Percentiles rank a stretch among this genome's conserved stretches.
Evolutionary conservation across 257 asterid species (phyloP).

Genomic region (Solanum paucissectum): DNA sequence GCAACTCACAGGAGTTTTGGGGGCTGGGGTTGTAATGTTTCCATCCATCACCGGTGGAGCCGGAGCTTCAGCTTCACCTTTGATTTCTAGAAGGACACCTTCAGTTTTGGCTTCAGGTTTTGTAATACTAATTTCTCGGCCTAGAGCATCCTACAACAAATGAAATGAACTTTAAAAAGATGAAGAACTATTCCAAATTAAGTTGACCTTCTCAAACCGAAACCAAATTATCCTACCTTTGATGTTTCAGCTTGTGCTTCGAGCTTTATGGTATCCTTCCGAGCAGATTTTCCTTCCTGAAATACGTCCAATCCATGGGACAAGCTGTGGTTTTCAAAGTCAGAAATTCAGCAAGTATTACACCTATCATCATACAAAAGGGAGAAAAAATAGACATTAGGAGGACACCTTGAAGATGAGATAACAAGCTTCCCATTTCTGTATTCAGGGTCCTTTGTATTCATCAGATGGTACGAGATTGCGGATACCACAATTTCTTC

Average conservation of each 20-base stretch:
- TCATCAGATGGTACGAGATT: constrained; percentile 72
- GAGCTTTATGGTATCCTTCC: constrained; percentile 25
- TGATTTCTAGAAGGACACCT: constrained; percentile 24
- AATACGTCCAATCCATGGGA: constrained; percentile 63
- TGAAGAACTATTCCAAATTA: neutral
- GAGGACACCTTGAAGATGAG: constrained; percentile 68
- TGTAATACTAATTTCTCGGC: constrained; percentile 20
- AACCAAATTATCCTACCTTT: constrained; percentile 31
- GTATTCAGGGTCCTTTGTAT: constrained; percentile 52
- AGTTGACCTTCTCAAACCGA: neutral
- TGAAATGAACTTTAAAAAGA: neutral
- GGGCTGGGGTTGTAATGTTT: neutral
- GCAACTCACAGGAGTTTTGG: constrained; percentile 42
- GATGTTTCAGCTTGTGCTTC: constrained; percentile 40
- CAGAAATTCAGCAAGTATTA: constrained; percentile 15
- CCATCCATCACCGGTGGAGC: constrained; percentile 17
- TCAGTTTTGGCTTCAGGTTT: constrained; percentile 30
- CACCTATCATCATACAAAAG: neutral
- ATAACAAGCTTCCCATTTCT: constrained; percentile 82
- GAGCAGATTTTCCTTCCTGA: constrained; percentile 50
- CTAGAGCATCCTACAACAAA: constrained; percentile 17
- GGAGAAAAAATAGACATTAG: neutral
- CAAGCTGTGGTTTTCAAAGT: constrained; percentile 32
- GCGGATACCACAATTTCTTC: constrained; percentile 92
- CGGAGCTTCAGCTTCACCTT: constrained; percentile 31